Conservation (phyloP, 371 early-diverging fungal species). For the Mucor lusitanicus region DNA sequence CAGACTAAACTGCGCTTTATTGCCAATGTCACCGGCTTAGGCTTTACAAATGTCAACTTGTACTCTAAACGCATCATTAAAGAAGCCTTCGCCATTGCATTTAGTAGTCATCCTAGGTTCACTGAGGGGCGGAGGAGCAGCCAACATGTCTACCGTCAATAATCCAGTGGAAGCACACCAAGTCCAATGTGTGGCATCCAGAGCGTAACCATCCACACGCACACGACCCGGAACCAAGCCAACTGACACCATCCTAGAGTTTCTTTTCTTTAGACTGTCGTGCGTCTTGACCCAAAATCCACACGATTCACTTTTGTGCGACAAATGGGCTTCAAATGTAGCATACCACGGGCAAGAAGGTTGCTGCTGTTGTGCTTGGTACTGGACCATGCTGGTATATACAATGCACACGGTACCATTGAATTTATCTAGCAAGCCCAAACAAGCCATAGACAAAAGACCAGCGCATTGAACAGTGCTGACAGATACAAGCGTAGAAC, state of each 20-base stretch:
- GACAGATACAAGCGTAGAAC: constrained; percentile 6
- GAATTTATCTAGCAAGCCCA: constrained; percentile 28
- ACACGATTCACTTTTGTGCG: constrained; percentile 11
- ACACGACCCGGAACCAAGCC: neutral
- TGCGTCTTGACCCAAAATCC: constrained; percentile 20
- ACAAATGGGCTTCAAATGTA: neutral
- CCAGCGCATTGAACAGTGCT: constrained; percentile 3
- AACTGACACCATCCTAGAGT: neutral
- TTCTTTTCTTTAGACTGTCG: neutral
- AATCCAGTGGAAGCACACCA: constrained; percentile 2
- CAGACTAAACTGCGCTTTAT: no score
- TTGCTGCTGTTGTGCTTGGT: neutral
- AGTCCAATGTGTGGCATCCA: neutral
- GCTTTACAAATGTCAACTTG: neutral
- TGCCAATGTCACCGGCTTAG: no score
- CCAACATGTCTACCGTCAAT: constrained; percentile 15
- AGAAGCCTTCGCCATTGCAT: no score
- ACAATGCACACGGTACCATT: constrained; percentile 6
- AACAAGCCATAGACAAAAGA: constrained; percentile 15
- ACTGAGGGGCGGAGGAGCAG: neutral
- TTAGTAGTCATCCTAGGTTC: neutral
- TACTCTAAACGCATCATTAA: constrained; percentile 8
- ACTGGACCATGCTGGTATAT: neutral
- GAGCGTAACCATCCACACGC: neutral
- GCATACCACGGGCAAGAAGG: neutral